Base-by-base conservation (phyloP, 1,284 basidiomycete species). In the Malassezia nana region DNA sequence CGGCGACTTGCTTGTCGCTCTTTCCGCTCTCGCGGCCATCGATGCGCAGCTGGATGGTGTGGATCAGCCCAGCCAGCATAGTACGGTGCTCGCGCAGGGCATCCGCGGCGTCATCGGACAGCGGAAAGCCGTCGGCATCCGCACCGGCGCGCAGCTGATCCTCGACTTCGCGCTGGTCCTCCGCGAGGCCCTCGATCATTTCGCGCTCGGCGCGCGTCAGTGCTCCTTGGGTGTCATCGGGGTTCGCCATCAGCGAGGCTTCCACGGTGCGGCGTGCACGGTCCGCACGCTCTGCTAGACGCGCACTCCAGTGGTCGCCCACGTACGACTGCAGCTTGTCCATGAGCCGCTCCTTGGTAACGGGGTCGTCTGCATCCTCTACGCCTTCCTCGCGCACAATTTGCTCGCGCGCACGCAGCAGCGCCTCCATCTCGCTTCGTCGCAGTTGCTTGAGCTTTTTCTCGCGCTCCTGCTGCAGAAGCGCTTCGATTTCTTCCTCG, bases 251-350 rank as follows among this genome's bases (percentile, higher is more conserved):
- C 29, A 66, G 28, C 10, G 64, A 49, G 30, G 64, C 40, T 32
- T 65, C 62, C 15, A 64, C 66, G 1, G 57, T 55, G 18, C 22
- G 6, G 41, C 62, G 64, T 10, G 70, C 69, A 22, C 66, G 50
- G 55, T 63, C 62, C 25, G 52, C 55, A 40, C 47, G 45, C 50
- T 52, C 29, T 1, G 52, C 41, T 4, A 50, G 32, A 32, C 28
- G 30, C 22, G 31, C 15, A 31, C 48, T 39, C 47, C 47, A 55
- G 28, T 56, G 30, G 28, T 50, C 40, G 29, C 49, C 49, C 4
- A 56, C 24, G 38, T 51, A 39, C 24, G 46, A 43, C 26, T 40
- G 54, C 29, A 56, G 31, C 54, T 56, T 18, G 32, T 51, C 44
- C 42, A 51, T 47, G 18, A 56, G 45, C 59, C 22, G 58, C 32